phyloP scores from a whole-genome alignment of 257 asterid genomes.

The Solanum chiquidenum region DNA sequence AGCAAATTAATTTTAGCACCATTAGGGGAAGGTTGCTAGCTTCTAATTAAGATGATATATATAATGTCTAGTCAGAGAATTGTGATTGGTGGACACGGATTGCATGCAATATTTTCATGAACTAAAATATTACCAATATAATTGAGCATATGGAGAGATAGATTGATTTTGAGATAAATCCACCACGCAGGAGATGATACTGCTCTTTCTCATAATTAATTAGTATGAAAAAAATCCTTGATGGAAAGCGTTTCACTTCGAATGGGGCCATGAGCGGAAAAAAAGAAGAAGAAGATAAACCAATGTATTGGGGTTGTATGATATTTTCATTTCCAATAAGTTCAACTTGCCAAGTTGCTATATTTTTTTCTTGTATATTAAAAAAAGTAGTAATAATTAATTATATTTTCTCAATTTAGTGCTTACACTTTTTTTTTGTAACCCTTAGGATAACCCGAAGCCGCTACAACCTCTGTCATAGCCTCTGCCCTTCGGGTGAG shows the following conservation, averaged over 20 bases:
- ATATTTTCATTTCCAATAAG: background rate
- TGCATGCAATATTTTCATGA: background rate
- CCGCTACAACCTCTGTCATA: too few species aligned
- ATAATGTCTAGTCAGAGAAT: background rate
- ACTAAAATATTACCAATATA: background rate
- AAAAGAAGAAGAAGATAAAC: too few species aligned
- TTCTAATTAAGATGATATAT: background rate
- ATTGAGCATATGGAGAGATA: background rate
- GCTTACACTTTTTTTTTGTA: background rate
- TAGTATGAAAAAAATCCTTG: too few species aligned
- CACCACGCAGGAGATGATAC: accelerated
- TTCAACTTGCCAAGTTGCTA: background rate
- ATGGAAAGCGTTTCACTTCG: too few species aligned
- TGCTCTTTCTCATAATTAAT: too few species aligned
- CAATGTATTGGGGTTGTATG: background rate
- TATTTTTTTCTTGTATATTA: background rate
- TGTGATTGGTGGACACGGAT: background rate
- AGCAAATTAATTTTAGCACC: background rate
- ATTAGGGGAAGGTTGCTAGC: background rate
- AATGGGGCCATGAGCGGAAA: too few species aligned
- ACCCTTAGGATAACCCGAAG: too few species aligned
- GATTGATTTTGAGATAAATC: background rate
- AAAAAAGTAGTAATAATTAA: too few species aligned
- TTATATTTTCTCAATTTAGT: background rate
- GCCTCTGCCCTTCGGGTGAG: too few species aligned